Evolutionary conservation across 1,284 basidiomycete genomes (phyloP), one percentile per base, ranked within the genome.

Genomic region (Trametes sp.): DNA sequence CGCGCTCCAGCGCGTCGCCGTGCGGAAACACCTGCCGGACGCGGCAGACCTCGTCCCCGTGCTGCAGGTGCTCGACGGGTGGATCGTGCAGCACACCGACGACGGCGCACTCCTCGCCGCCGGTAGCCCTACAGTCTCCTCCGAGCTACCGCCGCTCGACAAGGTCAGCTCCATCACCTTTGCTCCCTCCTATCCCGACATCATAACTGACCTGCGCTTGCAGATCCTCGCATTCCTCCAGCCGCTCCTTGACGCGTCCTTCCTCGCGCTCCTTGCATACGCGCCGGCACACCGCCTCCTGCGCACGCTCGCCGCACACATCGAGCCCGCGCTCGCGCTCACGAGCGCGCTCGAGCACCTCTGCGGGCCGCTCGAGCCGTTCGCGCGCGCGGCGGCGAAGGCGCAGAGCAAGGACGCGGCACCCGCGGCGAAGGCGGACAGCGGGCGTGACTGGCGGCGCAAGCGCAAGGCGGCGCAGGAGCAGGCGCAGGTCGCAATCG

Each of bases 221-320:
- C 68, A 91, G 87, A 74, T 87, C 48, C 74, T 89, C 24, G 67
- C 73, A 1, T 89, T 92, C 76, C 70, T 88, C 9, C 87, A 89
- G 73, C 78, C 80, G 7, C 70, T 91, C 57, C 78, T 93, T 26
- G 91, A 93, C 72, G 82, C 89, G 0, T 87, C 84, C 8, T 90
- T 90, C 73, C 78, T 92, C 46, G 75, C 81, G 0, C 79, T 93
- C 29, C 77, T 93, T 11, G 83, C 87, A 63, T 79, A 89, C 69
- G 73, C 80, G 8, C 84, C 87, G 0, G 80, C 88, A 2, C 84
- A 89, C 66, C 66, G 69, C 28, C 69, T 85, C 44, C 75, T 93
- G 14, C 80, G 75, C 36, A 75, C 73, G 9, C 77, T 90, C 33
- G 77, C 83, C 35, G 73, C 79, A 1, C 80, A 81, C 31, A 75